A percentile compares a stretch with the other conserved stretches of the same genome.
phyloP scores from a whole-genome alignment of 2,329 filamentous ascomycete genomes.

The Waltergamsia citrina region DNA sequence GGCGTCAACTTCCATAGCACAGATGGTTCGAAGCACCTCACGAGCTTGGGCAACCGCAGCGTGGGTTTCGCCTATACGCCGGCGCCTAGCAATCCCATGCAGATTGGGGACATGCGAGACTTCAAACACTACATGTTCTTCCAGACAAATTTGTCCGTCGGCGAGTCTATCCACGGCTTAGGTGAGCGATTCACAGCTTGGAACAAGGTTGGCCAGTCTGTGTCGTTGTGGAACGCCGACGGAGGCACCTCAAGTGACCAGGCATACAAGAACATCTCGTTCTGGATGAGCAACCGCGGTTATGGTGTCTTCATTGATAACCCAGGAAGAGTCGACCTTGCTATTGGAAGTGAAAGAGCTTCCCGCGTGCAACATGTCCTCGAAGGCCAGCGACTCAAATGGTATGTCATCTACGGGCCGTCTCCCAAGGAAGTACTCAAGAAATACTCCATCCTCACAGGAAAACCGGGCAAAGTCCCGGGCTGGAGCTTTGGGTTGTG shows the following conservation, averaged over 20 bases:
- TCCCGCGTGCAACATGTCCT: conserved; percentile 62
- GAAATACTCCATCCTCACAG: conserved; percentile 59
- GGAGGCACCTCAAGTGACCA: conserved; percentile 60
- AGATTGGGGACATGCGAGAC: conserved; percentile 24
- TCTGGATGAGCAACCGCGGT: conserved; percentile 62
- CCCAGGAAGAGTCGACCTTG: conserved; percentile 59
- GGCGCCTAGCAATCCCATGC: conserved; percentile 21
- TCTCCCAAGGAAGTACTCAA: conserved; percentile 63
- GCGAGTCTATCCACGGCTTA: conserved; percentile 63
- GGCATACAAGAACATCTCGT: conserved; percentile 63
- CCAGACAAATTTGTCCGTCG: conserved; percentile 43
- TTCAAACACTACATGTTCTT: conserved; percentile 48
- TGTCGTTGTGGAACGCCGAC: conserved; percentile 56
- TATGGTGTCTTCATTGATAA: conserved; percentile 72
- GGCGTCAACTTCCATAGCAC: conserved; percentile 27
- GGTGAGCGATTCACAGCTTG: conserved; percentile 70
- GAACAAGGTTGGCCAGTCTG: conserved; percentile 64
- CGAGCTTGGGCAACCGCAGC: conserved; percentile 26
- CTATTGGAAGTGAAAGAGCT: conserved; percentile 66
- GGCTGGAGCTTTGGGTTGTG: conserved; percentile 70
- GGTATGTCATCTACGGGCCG: conserved; percentile 64
- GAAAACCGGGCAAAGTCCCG: conserved; percentile 54
- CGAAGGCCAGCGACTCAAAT: conserved; percentile 60
- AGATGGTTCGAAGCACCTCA: conserved; percentile 24
- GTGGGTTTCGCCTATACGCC: conserved; percentile 27